Conservation (phyloP, 2,329 filamentous ascomycete species). For the Pestalotiopsis sp. region DNA sequence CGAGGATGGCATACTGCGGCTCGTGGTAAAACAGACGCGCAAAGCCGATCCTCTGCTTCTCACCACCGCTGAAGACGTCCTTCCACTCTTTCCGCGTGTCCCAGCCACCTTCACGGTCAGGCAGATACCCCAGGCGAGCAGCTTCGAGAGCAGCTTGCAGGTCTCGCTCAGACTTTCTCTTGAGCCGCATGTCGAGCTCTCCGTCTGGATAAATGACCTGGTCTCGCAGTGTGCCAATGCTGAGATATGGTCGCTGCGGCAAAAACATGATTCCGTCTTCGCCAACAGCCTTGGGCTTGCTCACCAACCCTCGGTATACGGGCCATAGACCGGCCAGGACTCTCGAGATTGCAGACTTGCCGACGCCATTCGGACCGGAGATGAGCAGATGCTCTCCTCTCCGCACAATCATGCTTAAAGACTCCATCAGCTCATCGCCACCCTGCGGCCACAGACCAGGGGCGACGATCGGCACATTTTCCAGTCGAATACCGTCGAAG, state of each 20-base stretch:
- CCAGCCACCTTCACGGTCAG: constrained; percentile 92
- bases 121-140: constrained; percentile 84
- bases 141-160: constrained; percentile 78
- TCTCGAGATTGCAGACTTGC: constrained; percentile 85
- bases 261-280: constrained; percentile 98
- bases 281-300: constrained; percentile 76
- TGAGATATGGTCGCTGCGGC: constrained; percentile 89
- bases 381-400: constrained; percentile 92
- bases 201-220: constrained; percentile 98
- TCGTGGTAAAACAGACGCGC: constrained; percentile 92
- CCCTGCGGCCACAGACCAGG: constrained; percentile 85
- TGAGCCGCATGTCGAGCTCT: constrained; percentile 87
- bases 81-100: constrained; percentile 98
- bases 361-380: constrained; percentile 91
- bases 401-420: constrained; percentile 84
- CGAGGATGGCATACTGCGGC: constrained; percentile 89
- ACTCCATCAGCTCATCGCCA: constrained; percentile 88
- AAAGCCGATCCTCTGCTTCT: constrained; percentile 95
- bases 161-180: constrained; percentile 74
- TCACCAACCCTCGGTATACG: constrained; percentile 86
- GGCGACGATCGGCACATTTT: constrained; percentile 90
- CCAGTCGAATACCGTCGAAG: constrained; percentile 90
- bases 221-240: constrained; percentile 87
- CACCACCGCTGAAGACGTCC: constrained; percentile 92
- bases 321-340: constrained; percentile 94